These are phyloP conservation scores for Pisolithus sp. DNA, from an alignment of 768 basidiomycete genomes.

Conservation along the genomic window DNA sequence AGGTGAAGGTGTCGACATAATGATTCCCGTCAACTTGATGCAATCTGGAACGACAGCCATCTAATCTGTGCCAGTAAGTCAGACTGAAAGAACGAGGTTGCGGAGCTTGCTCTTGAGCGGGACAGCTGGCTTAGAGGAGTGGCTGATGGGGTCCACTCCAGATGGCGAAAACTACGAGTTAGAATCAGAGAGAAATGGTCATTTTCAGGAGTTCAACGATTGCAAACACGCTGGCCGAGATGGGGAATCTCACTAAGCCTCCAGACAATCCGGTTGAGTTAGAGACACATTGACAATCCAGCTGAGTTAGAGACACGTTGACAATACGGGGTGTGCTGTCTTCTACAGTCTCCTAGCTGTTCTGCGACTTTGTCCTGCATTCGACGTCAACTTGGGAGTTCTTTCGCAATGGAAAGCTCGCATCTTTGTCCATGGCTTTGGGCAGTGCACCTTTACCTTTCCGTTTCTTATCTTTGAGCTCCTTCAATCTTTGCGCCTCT, in stretches of 20 bases:
- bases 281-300: slow-evolving; percentile 14
- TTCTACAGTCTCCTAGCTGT: slow-evolving; percentile 37
- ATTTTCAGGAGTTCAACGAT: slow-evolving; percentile 63
- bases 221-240: slow-evolving; percentile 50
- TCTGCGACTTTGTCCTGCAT: slow-evolving; percentile 48
- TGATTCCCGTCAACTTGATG: slow-evolving; percentile 33
- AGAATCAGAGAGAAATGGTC: slow-evolving; percentile 44
- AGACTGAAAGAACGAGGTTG: slow-evolving; percentile 69
- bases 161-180: slow-evolving; percentile 24
- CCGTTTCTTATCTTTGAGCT: slow-evolving; percentile 59
- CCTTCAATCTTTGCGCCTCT: slow-evolving; percentile 62
- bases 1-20: slow-evolving; percentile 35
- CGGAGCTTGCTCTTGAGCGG: slow-evolving; percentile 60
- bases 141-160: slow-evolving; percentile 39
- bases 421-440: too few relatives aligned
- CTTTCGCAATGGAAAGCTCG: not conserved
- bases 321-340: not conserved
- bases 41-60: slow-evolving; percentile 17
- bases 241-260: slow-evolving; percentile 40
- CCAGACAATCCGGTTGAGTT: slow-evolving; percentile 16
- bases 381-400: not conserved
- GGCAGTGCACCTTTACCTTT: too few relatives aligned
- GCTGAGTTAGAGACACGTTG: slow-evolving; percentile 8
- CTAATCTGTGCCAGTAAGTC: slow-evolving; percentile 46
- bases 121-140: slow-evolving; percentile 59